These are phyloP conservation scores for Carallia pectinifolia DNA, from an alignment of 345 rosid genomes.

Conservation along the genomic window DNA sequence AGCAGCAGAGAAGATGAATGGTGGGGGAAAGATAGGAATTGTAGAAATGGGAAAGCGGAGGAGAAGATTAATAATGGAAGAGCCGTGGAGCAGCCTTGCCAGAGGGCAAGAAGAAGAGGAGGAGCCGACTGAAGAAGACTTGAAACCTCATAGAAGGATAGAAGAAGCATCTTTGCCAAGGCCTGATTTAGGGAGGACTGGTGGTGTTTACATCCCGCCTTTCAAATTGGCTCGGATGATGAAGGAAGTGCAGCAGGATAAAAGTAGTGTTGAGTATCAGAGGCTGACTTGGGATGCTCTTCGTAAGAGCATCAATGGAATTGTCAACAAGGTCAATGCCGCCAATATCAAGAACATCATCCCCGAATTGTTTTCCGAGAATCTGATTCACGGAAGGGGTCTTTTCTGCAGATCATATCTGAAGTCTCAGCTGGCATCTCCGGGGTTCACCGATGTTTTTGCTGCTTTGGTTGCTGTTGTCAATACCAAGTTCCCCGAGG, in stretches of 20 bases:
- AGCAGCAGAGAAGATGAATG: no score
- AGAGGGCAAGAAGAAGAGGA: no score
- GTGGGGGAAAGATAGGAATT: no score
- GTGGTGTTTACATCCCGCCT: constrained; percentile 86
- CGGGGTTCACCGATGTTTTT: constrained; percentile 75
- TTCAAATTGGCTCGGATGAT: constrained; percentile 71
- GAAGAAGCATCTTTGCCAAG: no score
- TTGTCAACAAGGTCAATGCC: constrained; percentile 73
- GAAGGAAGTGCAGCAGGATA: constrained; percentile 55
- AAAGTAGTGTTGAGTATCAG: constrained; percentile 71
- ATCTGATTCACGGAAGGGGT: constrained; percentile 79
- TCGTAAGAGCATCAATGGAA: constrained; percentile 75
- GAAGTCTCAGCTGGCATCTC: constrained; percentile 91
- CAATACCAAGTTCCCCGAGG: constrained; percentile 73
- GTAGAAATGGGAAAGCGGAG: no score
- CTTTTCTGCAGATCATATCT: constrained; percentile 74
- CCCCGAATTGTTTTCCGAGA: constrained; percentile 76
- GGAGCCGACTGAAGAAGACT: no score
- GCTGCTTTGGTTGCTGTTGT: constrained; percentile 76
- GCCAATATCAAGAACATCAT: constrained; percentile 68
- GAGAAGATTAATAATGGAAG: no score
- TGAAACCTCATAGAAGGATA: no score
- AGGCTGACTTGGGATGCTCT: constrained; percentile 88
- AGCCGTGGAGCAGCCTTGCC: no score
- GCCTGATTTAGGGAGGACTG: constrained; percentile 13